Conservation (phyloP, 192 early-diverging fungal genomes). For the Rhizoclosmatium globosum region DNA sequence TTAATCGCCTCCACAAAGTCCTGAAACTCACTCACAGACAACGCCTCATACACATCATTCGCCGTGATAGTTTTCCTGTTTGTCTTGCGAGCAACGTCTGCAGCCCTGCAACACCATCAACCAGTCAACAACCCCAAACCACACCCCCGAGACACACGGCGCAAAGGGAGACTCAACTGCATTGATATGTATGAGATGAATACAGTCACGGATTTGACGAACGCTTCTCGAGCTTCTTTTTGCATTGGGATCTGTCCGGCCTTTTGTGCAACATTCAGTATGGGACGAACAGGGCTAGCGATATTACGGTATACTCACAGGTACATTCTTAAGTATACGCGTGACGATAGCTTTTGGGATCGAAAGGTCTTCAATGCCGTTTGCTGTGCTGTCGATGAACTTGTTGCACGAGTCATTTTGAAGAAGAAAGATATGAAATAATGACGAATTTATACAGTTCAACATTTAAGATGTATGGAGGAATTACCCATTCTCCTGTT, state of each 20-base stretch:
- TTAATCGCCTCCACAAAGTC: conserved; percentile 9
- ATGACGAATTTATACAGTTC: too few species aligned
- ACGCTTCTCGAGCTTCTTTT: conserved; percentile 27
- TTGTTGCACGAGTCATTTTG: not conserved
- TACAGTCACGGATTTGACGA: conserved; percentile 21
- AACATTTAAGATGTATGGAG: too few species aligned
- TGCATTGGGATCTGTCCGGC: conserved; percentile 2
- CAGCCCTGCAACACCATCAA: not conserved
- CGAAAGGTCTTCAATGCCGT: conserved; percentile 28
- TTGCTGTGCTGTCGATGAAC: not conserved
- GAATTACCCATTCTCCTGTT: too few species aligned
- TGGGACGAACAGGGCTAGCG: not conserved
- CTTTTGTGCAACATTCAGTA: not conserved
- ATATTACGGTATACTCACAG: not conserved
- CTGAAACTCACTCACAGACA: not conserved
- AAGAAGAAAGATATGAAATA: too few species aligned
- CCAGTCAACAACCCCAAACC: not conserved
- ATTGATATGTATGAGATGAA: conserved; percentile 31
- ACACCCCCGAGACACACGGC: not conserved
- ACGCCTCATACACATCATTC: conserved; percentile 25
- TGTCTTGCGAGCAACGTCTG: not conserved
- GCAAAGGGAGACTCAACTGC: not conserved
- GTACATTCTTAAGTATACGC: conserved; percentile 14
- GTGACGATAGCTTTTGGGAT: conserved; percentile 25
- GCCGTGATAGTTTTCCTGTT: conserved; percentile 29